phyloP scores from a whole-genome alignment of 192 early-diverging fungal genomes.

The Coemansia sp. region DNA sequence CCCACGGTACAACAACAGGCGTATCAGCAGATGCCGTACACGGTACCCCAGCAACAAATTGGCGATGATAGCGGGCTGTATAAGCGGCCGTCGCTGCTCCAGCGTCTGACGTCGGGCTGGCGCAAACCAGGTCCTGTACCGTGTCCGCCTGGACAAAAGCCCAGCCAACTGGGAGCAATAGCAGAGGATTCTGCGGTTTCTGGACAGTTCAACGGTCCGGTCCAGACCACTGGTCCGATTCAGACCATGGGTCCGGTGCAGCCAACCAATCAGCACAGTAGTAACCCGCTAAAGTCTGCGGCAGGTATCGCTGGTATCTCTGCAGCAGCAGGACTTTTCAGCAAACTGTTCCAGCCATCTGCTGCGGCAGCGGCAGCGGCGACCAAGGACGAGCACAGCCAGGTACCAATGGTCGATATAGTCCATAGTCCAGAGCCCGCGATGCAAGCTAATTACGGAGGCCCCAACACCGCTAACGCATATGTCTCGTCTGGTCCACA shows the following conservation, averaged over 20 bases:
- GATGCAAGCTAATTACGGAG: neutral
- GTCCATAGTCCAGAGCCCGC: neutral
- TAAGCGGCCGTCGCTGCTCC: conserved; percentile 44
- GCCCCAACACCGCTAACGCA: neutral
- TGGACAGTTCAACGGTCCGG: neutral
- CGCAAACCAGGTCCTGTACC: conserved; percentile 23
- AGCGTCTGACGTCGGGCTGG: conserved; percentile 50
- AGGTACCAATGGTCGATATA: neutral
- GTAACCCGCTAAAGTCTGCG: conserved; percentile 6
- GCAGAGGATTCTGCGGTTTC: too few relatives aligned
- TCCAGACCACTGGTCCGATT: neutral
- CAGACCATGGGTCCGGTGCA: neutral
- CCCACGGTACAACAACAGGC: neutral
- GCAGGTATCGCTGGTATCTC: conserved; percentile 8
- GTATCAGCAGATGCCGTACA: conserved; percentile 6
- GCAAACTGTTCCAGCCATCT: conserved; percentile 22
- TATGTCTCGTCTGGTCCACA: neutral
- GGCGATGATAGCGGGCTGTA: neutral
- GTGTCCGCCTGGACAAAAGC: neutral
- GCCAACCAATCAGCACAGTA: neutral
- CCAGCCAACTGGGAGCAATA: too few relatives aligned
- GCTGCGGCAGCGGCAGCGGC: neutral
- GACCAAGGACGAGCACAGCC: neutral
- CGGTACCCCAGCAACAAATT: neutral
- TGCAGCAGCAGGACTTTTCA: conserved; percentile 16